Base-by-base conservation (phyloP, 768 basidiomycete species). In the Tylopilus sp. region DNA sequence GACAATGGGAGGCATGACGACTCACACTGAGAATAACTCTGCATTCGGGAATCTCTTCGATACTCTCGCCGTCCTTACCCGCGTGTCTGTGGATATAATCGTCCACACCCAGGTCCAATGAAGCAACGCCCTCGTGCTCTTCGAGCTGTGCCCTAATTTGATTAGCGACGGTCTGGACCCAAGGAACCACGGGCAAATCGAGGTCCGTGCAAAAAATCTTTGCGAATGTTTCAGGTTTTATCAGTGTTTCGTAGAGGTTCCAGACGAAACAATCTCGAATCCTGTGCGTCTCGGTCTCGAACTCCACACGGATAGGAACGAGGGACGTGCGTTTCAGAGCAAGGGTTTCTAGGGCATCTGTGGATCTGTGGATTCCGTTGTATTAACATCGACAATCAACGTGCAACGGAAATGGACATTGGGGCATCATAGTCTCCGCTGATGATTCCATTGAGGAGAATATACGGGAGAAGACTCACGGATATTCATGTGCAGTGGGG, bases 241-340 rank as follows among this genome's bases (percentile, higher is more conserved):
- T 85, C 56, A 91, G 72, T n/a, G 76, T 74, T 72, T 98, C 96
- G 66, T 92, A 84, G 42, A 94, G 71, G 63, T 98, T 97, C 97
- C 97, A 99, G 12, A 92, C 82, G 69, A 99, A 98, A 63, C 87
- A 88, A 65, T 99, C 97, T 37, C 95, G 86, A 67, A 99, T 83
- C 62, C 95, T 78, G 64, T 91, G 90, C 0, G 88, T 88, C 12
- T 92, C 91, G 12, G 89, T 92, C 66, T 98, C 95, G 62, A 99
- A 85, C 61, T 98, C 95, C 48, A 99, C 89, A 42, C 92, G 90
- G 53, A 99, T 92, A 4, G 97, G 97, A 13, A 98, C 84, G 30
- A 96, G 83, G 6, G 78, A 66, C 3, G 78, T 76, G 1, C 69
- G 69, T 54, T 72, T 71, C 42, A 75, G 65, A 3, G 90, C 88